phyloP scores from a whole-genome alignment of 176 grass and related monocot species.

The Ananas comosus region DNA sequence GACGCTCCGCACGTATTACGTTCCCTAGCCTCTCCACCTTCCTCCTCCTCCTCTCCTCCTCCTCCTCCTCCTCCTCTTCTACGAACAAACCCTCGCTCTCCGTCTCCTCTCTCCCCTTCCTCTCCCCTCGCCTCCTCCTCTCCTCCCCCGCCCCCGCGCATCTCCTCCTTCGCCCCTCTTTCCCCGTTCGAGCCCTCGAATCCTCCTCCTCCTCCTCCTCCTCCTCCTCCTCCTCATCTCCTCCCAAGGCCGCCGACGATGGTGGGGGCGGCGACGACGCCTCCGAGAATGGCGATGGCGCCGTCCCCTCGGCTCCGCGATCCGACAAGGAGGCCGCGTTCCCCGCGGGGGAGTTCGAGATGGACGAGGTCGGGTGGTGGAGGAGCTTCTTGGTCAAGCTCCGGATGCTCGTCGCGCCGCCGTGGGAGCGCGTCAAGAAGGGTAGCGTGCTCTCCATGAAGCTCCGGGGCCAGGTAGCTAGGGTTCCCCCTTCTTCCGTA shows the following conservation, averaged over 20 bases:
- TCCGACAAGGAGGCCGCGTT: conserved; percentile 7
- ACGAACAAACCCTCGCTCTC: conserved; percentile 9
- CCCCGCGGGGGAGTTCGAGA: conserved; percentile 58
- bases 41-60: conserved; percentile 19
- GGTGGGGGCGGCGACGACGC: neutral
- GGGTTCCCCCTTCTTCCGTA: neutral
- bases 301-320: conserved; percentile 27
- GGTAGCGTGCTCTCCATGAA: conserved; percentile 79
- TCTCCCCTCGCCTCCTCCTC: neutral
- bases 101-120: neutral
- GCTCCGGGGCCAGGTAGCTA: conserved; percentile 57
- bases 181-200: conserved; percentile 5
- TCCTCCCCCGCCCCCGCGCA: neutral
- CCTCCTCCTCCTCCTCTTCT: conserved; percentile 16
- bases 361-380: conserved; percentile 56
- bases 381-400: conserved; percentile 24
- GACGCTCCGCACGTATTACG: conserved; percentile 7
- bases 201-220: conserved; percentile 8
- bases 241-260: neutral
- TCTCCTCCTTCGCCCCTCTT: neutral
- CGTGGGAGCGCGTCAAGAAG: conserved; percentile 73
- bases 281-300: conserved; percentile 11
- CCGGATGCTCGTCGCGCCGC: conserved; percentile 43
- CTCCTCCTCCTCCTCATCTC: neutral
- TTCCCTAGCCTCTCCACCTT: conserved; percentile 12